phyloP scores from a whole-genome alignment of 345 rosid species.

The Pugionium dolabratum region DNA sequence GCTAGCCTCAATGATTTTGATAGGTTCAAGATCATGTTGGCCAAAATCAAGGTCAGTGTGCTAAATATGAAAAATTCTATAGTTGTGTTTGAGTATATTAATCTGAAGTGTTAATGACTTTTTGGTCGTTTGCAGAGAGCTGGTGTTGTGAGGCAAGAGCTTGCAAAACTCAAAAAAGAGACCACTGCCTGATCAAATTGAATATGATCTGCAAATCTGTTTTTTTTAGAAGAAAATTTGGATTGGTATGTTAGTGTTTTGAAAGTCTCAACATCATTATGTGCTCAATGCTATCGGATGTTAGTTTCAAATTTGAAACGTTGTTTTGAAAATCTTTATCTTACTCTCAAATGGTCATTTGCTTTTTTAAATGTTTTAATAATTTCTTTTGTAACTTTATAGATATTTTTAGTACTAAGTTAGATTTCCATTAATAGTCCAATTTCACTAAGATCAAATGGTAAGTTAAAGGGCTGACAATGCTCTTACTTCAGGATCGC shows the following conservation, averaged over 20 bases:
- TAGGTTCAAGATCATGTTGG: constrained; percentile 83
- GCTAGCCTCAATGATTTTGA: constrained; percentile 79
- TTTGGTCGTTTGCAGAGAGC: constrained; percentile 45
- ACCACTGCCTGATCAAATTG: constrained; percentile 34
- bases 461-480: neutral
- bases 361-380: too few relatives aligned
- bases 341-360: too few relatives aligned
- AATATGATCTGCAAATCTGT: constrained; percentile 7
- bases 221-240: constrained; percentile 3
- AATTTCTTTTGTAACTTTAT: too few relatives aligned
- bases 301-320: constrained; percentile 23
- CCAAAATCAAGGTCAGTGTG: constrained; percentile 64
- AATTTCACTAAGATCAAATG: constrained; percentile 21
- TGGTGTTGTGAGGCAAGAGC: constrained; percentile 58
- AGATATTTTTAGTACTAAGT: too few relatives aligned
- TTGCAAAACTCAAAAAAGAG: constrained; percentile 56
- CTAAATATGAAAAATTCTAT: neutral
- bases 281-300: constrained; percentile 5
- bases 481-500: constrained; percentile 22
- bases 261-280: constrained; percentile 7
- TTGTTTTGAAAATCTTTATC: neutral
- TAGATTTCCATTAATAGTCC: neutral
- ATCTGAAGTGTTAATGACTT: neutral
- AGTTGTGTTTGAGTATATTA: neutral
- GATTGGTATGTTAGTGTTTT: constrained; percentile 23